Evolutionary conservation across 192 early-diverging fungal genomes (phyloP).

Genomic region (Coemansia sp.): DNA sequence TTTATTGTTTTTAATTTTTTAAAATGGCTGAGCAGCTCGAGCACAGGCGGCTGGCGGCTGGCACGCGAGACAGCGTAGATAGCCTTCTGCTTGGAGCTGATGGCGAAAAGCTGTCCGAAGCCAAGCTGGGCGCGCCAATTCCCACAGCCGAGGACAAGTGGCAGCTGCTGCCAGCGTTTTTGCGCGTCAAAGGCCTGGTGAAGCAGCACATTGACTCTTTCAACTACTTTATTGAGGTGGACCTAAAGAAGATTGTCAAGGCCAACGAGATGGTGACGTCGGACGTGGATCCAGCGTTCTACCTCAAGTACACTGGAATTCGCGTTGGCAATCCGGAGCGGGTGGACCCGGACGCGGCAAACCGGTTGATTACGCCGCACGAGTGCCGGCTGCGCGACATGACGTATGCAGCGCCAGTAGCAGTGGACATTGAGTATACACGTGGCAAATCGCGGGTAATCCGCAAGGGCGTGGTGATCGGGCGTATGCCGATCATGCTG

Average conservation of each 20-base stretch:
- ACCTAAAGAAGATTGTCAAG: constrained; percentile 89
- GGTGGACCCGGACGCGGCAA: constrained; percentile 68
- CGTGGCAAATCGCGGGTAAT: constrained; percentile 28
- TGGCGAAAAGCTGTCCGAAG: background rate
- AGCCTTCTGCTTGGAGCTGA: constrained; percentile 21
- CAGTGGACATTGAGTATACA: constrained; percentile 91
- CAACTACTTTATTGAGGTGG: constrained; percentile 96
- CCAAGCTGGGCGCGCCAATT: constrained; percentile 38
- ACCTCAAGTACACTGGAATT: constrained; percentile 87
- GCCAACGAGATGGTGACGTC: constrained; percentile 87
- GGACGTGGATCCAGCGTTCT: constrained; percentile 92
- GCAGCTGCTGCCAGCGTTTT: constrained; percentile 93
- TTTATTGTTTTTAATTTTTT: background rate
- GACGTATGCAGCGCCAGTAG: constrained; percentile 89
- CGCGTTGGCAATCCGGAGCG: constrained; percentile 79
- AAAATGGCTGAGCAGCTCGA: constrained; percentile 21
- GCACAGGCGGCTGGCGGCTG: constrained; percentile 24
- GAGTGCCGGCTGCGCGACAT: constrained; percentile 96
- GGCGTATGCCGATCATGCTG: constrained; percentile 95
- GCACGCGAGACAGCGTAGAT: constrained; percentile 4
- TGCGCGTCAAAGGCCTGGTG: constrained; percentile 95
- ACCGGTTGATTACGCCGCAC: constrained; percentile 81
- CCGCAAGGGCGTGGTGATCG: constrained; percentile 64
- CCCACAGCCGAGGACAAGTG: constrained; percentile 83
- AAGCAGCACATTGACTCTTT: constrained; percentile 99